These are phyloP conservation scores for Xylaria sp. DNA, from an alignment of 2,329 filamentous ascomycete species.

Conservation along the genomic window DNA sequence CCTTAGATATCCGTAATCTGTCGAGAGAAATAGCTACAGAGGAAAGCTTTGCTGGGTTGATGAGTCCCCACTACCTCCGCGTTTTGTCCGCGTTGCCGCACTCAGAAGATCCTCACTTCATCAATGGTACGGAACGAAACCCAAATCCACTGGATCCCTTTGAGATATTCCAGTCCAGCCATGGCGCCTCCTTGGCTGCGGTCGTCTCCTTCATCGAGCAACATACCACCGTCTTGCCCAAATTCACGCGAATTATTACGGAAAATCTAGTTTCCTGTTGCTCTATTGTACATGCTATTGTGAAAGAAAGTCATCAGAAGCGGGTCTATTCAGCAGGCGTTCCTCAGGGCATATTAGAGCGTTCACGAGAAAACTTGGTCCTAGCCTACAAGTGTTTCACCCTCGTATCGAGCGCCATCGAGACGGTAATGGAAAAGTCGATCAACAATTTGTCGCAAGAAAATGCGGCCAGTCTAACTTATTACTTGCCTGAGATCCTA, in stretches of 20 bases:
- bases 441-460: constrained; percentile 62
- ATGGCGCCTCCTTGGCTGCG: constrained; percentile 55
- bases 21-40: constrained; percentile 41
- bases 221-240: constrained; percentile 54
- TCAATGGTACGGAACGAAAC: constrained; percentile 47
- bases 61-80: constrained; percentile 58
- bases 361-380: constrained; percentile 50
- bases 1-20: constrained; percentile 58
- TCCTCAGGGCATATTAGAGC: constrained; percentile 40
- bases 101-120: constrained; percentile 44
- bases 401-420: constrained; percentile 55
- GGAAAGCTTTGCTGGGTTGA: constrained; percentile 52
- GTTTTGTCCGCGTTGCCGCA: constrained; percentile 54
- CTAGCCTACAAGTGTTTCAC: constrained; percentile 57
- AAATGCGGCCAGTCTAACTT: constrained; percentile 53
- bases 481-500: constrained; percentile 57
- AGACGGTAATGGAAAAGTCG: constrained; percentile 63
- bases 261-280: constrained; percentile 55
- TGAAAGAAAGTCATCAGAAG: constrained; percentile 47
- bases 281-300: constrained; percentile 39
- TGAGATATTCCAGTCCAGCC: constrained; percentile 53
- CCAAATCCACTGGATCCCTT: constrained; percentile 54
- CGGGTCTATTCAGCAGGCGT: constrained; percentile 33
- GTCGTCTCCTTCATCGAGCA: constrained; percentile 56
- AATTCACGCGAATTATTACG: constrained; percentile 57